Conservation (phyloP, 2,329 filamentous ascomycete species). For the Dendrostoma leiphaemia region DNA sequence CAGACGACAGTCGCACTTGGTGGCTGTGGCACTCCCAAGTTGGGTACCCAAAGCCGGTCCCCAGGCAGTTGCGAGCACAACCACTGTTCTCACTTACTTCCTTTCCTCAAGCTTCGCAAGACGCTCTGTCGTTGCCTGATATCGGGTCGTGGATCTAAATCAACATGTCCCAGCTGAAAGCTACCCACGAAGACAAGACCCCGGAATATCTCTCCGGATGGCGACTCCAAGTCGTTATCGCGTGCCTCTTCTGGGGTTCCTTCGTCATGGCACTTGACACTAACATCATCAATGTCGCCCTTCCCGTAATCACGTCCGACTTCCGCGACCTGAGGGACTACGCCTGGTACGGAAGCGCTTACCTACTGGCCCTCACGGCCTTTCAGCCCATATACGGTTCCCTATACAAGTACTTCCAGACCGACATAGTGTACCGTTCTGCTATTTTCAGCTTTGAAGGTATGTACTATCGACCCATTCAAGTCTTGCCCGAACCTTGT, state of each 20-base stretch:
- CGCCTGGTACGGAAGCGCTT: slow-evolving; percentile 25
- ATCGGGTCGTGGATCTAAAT: not conserved
- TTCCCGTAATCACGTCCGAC: slow-evolving; percentile 22
- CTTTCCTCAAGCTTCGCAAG: not conserved
- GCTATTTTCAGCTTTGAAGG: not conserved
- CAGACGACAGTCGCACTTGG: too few relatives aligned
- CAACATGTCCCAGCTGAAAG: not conserved
- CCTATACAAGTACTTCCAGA: not conserved
- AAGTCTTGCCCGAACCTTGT: not conserved
- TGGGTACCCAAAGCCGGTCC: too few relatives aligned
- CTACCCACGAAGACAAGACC: not conserved
- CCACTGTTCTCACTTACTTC: too few relatives aligned
- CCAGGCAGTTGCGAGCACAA: too few relatives aligned
- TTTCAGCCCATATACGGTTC: slow-evolving; percentile 34
- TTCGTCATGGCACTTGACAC: slow-evolving; percentile 20
- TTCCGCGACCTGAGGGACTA: slow-evolving; percentile 18
- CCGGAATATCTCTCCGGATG: not conserved
- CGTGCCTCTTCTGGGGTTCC: not conserved
- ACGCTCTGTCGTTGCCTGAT: not conserved
- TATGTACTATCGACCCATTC: not conserved
- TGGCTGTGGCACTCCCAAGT: too few relatives aligned
- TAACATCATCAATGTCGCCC: slow-evolving; percentile 22
- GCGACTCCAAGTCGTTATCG: not conserved
- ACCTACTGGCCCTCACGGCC: slow-evolving; percentile 27
- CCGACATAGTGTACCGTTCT: not conserved